These are phyloP conservation scores for Aspergillus fructus DNA, from an alignment of 2,329 filamentous ascomycete genomes.

Conservation along the genomic window DNA sequence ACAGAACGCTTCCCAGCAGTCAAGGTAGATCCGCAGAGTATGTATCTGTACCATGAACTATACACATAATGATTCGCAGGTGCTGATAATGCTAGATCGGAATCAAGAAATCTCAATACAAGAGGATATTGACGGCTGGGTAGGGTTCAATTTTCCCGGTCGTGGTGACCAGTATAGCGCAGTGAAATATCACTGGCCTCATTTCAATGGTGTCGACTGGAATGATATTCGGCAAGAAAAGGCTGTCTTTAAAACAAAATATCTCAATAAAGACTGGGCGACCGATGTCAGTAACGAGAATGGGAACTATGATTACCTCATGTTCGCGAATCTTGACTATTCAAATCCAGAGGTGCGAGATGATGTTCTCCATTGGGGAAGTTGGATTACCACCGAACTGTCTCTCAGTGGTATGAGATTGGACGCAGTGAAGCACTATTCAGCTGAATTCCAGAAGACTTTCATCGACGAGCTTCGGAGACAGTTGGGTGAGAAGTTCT, in stretches of 20 bases:
- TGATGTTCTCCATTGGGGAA: constrained; percentile 66
- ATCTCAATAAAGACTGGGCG: constrained; percentile 64
- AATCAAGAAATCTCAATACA: constrained; percentile 54
- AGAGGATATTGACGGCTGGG: constrained; percentile 67
- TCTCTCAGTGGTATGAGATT: constrained; percentile 66
- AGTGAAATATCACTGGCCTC: constrained; percentile 65
- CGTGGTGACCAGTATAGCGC: constrained; percentile 59
- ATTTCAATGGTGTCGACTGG: constrained; percentile 69
- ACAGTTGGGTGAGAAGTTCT: constrained; percentile 54
- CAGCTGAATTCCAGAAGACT: constrained; percentile 63
- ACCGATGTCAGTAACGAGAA: constrained; percentile 61
- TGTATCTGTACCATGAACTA: not conserved
- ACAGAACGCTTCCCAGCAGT: constrained; percentile 63
- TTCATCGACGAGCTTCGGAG: constrained; percentile 61
- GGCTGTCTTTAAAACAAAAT: constrained; percentile 66
- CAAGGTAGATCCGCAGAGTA: constrained; percentile 59
- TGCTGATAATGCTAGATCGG: constrained; percentile 46
- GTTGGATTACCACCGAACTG: constrained; percentile 64
- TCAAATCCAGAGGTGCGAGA: constrained; percentile 60
- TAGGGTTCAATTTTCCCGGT: constrained; percentile 65
- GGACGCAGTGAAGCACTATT: constrained; percentile 73
- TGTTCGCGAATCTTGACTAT: constrained; percentile 72
- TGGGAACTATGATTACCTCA: constrained; percentile 68
- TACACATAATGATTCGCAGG: not conserved
- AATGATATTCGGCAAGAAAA: constrained; percentile 57